phyloP scores from a whole-genome alignment of 2,329 filamentous ascomycete genomes.

The Tricladium varicosporioides region DNA sequence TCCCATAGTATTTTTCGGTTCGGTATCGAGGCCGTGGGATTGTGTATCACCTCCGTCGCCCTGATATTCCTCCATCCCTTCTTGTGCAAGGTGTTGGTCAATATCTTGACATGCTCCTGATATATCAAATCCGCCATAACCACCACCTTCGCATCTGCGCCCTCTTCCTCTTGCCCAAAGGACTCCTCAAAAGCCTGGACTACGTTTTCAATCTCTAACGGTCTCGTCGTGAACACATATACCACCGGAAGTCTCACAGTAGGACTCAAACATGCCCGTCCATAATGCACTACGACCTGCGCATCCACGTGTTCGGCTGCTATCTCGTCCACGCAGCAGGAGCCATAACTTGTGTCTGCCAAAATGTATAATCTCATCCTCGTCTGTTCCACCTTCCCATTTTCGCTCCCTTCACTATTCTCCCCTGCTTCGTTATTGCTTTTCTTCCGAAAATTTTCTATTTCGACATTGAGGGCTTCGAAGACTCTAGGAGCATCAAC shows the following conservation, averaged over 20 bases:
- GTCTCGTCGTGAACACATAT: constrained; percentile 80
- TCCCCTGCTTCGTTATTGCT: neutral
- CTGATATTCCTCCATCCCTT: constrained; percentile 70
- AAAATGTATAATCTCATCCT: constrained; percentile 68
- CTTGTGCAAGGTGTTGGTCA: constrained; percentile 54
- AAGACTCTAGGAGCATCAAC: constrained; percentile 80
- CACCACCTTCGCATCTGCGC: constrained; percentile 60
- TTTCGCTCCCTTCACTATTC: neutral
- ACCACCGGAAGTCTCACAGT: constrained; percentile 84
- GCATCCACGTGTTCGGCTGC: constrained; percentile 91
- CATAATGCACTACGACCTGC: constrained; percentile 92
- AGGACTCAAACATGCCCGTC: constrained; percentile 85
- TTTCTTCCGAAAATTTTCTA: constrained; percentile 33
- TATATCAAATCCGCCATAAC: constrained; percentile 91
- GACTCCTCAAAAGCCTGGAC: constrained; percentile 60
- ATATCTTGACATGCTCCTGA: constrained; percentile 64
- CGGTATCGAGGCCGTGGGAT: constrained; percentile 78
- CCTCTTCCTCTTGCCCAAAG: constrained; percentile 51
- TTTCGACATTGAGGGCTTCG: constrained; percentile 56
- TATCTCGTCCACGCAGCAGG: constrained; percentile 96
- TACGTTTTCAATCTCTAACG: constrained; percentile 60
- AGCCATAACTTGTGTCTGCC: constrained; percentile 93
- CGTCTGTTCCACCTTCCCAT: constrained; percentile 23
- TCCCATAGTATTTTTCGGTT: constrained; percentile 69
- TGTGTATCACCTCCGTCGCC: constrained; percentile 69